Conservation (phyloP, 2,329 filamentous ascomycete genomes). For the Aspergillus latus region DNA sequence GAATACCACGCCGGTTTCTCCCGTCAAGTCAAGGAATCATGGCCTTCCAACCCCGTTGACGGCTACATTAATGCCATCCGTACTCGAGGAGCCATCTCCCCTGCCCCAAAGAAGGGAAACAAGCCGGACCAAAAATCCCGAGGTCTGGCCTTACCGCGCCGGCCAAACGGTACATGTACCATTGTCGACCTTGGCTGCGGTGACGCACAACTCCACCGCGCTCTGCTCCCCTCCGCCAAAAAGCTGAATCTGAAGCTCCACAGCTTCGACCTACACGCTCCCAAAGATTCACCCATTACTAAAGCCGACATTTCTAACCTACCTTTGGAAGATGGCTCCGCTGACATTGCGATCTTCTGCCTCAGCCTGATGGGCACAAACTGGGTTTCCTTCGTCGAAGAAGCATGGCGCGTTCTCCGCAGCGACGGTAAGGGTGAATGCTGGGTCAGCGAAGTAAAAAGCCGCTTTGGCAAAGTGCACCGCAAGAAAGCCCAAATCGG, state of each 20-base stretch:
- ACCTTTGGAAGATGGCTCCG: slow-evolving; percentile 69
- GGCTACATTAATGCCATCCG: slow-evolving; percentile 74
- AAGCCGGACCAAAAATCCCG: slow-evolving; percentile 32
- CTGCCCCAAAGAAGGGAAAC: slow-evolving; percentile 44
- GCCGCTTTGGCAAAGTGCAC: slow-evolving; percentile 69
- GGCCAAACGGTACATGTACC: slow-evolving; percentile 65
- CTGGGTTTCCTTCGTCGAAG: slow-evolving; percentile 94
- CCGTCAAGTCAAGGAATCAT: slow-evolving; percentile 82
- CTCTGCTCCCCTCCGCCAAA: slow-evolving; percentile 59
- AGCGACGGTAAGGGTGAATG: slow-evolving; percentile 83
- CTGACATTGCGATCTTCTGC: slow-evolving; percentile 92
- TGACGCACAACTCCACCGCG: slow-evolving; percentile 76
- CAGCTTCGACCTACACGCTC: slow-evolving; percentile 83
- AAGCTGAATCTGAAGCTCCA: slow-evolving; percentile 72
- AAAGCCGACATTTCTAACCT: slow-evolving; percentile 85
- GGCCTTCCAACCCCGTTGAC: slow-evolving; percentile 96
- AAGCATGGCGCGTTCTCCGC: slow-evolving; percentile 86
- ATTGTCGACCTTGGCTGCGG: slow-evolving; percentile 94
- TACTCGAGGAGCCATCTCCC: slow-evolving; percentile 58
- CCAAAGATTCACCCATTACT: slow-evolving; percentile 69
- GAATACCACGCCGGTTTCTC: slow-evolving; percentile 98
- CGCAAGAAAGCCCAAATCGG: slow-evolving; percentile 44
- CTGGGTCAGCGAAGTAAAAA: slow-evolving; percentile 97
- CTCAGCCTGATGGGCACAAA: slow-evolving; percentile 98
- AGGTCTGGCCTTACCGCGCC: slow-evolving; percentile 64